Evolutionary conservation across 2,329 filamentous ascomycete genomes (phyloP), one percentile per base, ranked within the genome.

Genomic region (Sporothrix pseudoabietina): DNA sequence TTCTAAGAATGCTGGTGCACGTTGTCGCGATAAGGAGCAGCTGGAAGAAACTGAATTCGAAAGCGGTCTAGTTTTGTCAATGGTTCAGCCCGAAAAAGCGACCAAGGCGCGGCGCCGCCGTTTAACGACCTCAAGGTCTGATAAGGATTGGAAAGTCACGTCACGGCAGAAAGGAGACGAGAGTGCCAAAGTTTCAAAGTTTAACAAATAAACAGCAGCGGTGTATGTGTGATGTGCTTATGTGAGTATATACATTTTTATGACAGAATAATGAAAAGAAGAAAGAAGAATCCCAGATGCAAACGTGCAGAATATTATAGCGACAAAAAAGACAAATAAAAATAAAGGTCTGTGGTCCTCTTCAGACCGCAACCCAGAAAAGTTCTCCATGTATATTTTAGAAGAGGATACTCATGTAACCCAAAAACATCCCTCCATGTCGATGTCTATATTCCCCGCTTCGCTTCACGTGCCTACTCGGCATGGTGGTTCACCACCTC

Each of bases 401-500:
- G 8, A 14, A 26, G 8, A 14, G 35, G n/a, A n/a, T 35, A 44
- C 35, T 44, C 10, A 7, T 19, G 32, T n/a, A 9, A 35, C 35
- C 35, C 35, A 8, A 35, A 4, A 35, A 35, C 35, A 35, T 35
- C 35, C 35, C 8, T 35, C 8, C 35, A 35, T 35, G 26, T 16
- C 35, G n/a, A 12, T 39, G 7, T 22, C 59, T 2, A 10, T 22
- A 14, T 55, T 12, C 32, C 30, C 22, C 26, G 22, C 12, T 55
- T 30, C 52, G 9, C 52, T 26, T 19, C 7, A 4, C 16, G 22
- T 14, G 19, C 26, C 30, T 39, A 61, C 49, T 26, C 71, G 2
- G 59, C 39, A 63, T 71, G 41, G 10, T 71, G 41, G 19, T 41
- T 44, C 5, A 59, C 85, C 70, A 94, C 91, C 77, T 94, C 89